Conservation (phyloP, 352 stramenopile species). For the Phytophthora macrochlamydospora region DNA sequence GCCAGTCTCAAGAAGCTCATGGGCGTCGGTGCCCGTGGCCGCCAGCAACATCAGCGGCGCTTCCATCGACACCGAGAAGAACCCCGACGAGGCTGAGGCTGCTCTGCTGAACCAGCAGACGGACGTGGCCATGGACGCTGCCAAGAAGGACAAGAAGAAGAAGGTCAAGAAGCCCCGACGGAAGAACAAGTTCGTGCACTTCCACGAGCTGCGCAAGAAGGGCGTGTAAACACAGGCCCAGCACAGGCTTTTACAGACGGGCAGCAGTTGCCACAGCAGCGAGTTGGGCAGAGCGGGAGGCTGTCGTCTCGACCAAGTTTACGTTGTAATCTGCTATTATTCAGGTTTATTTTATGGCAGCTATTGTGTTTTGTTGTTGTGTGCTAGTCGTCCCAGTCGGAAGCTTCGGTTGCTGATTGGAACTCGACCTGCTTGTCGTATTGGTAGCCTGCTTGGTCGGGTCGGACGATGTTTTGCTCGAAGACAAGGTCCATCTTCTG, state of each 20-base stretch:
- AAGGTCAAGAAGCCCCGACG: constrained; percentile 51
- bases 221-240: constrained; percentile 58
- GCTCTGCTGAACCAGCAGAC: constrained; percentile 54
- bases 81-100: constrained; percentile 46
- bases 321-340: constrained; percentile 54
- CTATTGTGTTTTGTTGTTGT: constrained; percentile 16
- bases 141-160: constrained; percentile 70
- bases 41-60: constrained; percentile 50
- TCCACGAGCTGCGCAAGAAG: constrained; percentile 89
- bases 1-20: constrained; percentile 78
- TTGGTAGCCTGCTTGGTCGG: constrained; percentile 56
- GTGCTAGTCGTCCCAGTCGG: constrained; percentile 65
- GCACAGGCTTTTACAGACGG: neutral
- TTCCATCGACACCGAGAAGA: constrained; percentile 34
- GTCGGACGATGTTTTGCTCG: constrained; percentile 59
- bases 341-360: constrained; percentile 57
- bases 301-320: constrained; percentile 28
- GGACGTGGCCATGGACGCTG: constrained; percentile 41
- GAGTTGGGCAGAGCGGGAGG: neutral
- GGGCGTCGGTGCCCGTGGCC: constrained; percentile 55
- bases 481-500: constrained; percentile 78
- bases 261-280: neutral
- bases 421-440: constrained; percentile 79
- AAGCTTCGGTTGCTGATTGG: constrained; percentile 44
- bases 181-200: constrained; percentile 88